Base-by-base conservation (phyloP, 1,284 basidiomycete species). In the Rhizopogon hawkerae region DNA sequence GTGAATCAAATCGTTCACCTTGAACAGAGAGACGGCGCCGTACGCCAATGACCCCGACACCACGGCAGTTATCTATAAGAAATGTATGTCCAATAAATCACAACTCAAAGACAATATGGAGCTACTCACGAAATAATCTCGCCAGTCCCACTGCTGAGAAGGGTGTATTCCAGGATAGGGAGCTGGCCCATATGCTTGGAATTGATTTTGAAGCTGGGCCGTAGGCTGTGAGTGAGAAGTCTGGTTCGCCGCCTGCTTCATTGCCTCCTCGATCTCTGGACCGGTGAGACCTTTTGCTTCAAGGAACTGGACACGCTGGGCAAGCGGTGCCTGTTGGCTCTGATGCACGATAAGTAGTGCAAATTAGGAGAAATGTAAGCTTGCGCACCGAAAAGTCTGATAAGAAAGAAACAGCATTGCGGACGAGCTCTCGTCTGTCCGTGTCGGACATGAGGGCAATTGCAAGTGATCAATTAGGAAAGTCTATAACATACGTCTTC, bases 1-100 rank as follows among this genome's bases (percentile, higher is more conserved):
- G 16, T 16, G 16, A 42, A n/a, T 31, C 26, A 31, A 42, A 11
- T 18, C 11, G 46, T 31, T 54, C 60, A 90, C 92, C 67, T 83
- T 83, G 58, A 93, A 93, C 35, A 98, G 69, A 1, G 90, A 77
- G 23, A 86, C 74, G n/a, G 92, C 81, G 14, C 92, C 89, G 65
- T 92, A 97, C n/a, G 85, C 81, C 9, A 95, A 72, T 2, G 86
- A 82, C 3, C 94, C 93, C 37, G 93, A 93, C 3, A 98, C 76
- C 34, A 98, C 88, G 10, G 89, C 86, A 70, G 95, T 93, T 62
- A 98, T 96, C 91, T 95, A 44, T 3, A n/a, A 38, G 35, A 24
- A 35, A 3, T 47, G 42, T 67, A 49, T 62, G 57, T 53, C 64
- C 57, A 60, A 52, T 62, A 65, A 56, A 7, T 42, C 7, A 42